Conservation (phyloP, 306 rosid genomes). For the Lathyrus sativus region DNA sequence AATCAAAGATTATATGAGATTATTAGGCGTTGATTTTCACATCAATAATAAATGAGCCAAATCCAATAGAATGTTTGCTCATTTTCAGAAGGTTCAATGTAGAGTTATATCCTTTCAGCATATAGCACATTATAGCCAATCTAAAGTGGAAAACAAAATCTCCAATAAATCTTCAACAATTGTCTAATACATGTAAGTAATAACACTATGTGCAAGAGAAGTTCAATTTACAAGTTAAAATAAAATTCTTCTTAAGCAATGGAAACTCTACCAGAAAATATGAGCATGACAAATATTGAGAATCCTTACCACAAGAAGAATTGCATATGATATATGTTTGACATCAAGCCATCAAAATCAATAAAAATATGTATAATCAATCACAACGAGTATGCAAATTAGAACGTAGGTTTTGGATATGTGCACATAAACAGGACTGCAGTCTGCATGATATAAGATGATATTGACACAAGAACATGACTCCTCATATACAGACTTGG, state of each 20-base stretch:
- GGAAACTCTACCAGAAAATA: slow-evolving; percentile 4
- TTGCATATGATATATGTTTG: neutral
- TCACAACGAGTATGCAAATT: slow-evolving; percentile 3
- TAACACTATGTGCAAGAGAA: slow-evolving; percentile 16
- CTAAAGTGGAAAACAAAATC: slow-evolving; percentile 17
- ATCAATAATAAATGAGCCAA: neutral
- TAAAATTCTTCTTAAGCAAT: slow-evolving; percentile 17
- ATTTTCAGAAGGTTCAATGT: neutral
- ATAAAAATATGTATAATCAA: slow-evolving; percentile 9
- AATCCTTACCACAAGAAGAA: neutral
- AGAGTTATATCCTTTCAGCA: slow-evolving; percentile 15
- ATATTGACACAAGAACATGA: neutral
- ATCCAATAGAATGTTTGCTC: slow-evolving; percentile 29
- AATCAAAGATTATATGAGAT: neutral
- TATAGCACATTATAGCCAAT: slow-evolving; percentile 4
- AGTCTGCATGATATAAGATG: neutral
- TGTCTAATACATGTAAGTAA: neutral
- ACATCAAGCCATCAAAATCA: slow-evolving; percentile 7
- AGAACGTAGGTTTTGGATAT: neutral
- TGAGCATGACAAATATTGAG: slow-evolving; percentile 20
- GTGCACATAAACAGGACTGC: neutral
- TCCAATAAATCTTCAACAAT: neutral
- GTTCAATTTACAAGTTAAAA: slow-evolving; percentile 6
- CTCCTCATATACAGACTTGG: slow-evolving; percentile 8
- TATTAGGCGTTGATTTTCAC: neutral